A percentile compares a stretch with the other conserved stretches of the same genome.
Evolutionary conservation across 306 rosid genomes (phyloP).

Genomic region (Cyamopsis tetragonoloba): DNA sequence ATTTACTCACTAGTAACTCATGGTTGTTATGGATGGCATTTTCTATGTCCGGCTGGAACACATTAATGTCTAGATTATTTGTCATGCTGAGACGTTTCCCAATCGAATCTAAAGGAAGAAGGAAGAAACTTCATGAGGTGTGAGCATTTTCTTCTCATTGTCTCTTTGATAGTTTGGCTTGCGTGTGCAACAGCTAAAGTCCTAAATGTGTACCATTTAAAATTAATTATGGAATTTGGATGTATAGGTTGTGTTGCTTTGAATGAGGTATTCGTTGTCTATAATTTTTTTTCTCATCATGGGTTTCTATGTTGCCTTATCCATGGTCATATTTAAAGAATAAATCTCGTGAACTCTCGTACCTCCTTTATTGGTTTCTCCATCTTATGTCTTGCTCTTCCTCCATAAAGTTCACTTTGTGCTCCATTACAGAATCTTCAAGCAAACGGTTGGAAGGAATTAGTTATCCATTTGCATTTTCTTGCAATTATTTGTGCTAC

Average conservation of each 20-base stretch:
- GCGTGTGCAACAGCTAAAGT: not conserved
- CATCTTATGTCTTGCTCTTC: not conserved
- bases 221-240: not conserved
- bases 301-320: not conserved
- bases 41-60: not conserved
- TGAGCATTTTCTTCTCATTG: constrained; percentile 28
- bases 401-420: not conserved
- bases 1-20: constrained; percentile 6
- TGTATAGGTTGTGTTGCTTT: not conserved
- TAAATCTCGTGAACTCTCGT: not conserved
- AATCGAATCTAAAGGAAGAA: constrained; percentile 95
- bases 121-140: constrained; percentile 98
- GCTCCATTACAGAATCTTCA: not conserved
- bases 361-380: not conserved
- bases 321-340: not conserved
- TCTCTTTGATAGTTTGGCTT: constrained; percentile 13
- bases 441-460: constrained; percentile 7
- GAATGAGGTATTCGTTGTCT: not conserved
- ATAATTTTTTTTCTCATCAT: not conserved
- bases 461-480: not conserved
- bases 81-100: constrained; percentile 98
- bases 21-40: not conserved
- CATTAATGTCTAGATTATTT: constrained; percentile 57
- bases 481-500: constrained; percentile 5
- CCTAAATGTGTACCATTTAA: not conserved